phyloP scores from a whole-genome alignment of 148 eudicot species.

The Rhododendron griersonianum region DNA sequence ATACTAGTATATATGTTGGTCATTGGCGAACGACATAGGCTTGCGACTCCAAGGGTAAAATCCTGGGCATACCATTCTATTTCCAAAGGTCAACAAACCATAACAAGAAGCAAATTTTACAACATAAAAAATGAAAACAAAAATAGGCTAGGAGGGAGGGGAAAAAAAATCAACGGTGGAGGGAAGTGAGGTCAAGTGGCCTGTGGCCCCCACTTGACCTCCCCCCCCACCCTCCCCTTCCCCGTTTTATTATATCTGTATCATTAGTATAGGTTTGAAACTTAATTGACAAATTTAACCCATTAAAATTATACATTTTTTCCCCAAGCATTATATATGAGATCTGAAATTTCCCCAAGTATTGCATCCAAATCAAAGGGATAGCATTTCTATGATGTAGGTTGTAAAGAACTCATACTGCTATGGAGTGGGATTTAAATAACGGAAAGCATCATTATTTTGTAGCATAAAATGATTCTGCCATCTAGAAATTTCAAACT shows the following conservation, averaged over 20 bases:
- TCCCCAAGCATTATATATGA: background rate
- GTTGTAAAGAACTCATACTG: background rate
- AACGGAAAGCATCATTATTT: background rate
- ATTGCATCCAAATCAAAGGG: background rate
- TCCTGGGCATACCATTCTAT: background rate
- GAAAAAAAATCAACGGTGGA: background rate
- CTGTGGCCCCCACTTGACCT: too few relatives aligned
- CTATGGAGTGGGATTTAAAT: background rate
- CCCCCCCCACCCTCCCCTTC: too few relatives aligned
- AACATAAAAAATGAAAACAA: background rate
- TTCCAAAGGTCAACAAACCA: background rate
- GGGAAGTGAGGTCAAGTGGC: background rate
- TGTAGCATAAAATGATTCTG: background rate
- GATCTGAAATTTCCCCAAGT: background rate
- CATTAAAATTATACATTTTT: background rate
- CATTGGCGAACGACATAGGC: background rate
- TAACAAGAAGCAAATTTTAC: background rate
- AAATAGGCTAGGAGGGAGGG: background rate
- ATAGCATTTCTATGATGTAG: background rate
- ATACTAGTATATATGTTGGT: background rate
- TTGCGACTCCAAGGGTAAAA: background rate
- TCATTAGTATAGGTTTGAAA: background rate
- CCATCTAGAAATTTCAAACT: background rate
- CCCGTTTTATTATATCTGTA: too few relatives aligned
- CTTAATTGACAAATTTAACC: background rate